Percentiles rank a stretch among this genome's conserved stretches.
Evolutionary conservation across 495 filamentous ascomycete species (phyloP).

Genomic region (Achaetomiella virescens): DNA sequence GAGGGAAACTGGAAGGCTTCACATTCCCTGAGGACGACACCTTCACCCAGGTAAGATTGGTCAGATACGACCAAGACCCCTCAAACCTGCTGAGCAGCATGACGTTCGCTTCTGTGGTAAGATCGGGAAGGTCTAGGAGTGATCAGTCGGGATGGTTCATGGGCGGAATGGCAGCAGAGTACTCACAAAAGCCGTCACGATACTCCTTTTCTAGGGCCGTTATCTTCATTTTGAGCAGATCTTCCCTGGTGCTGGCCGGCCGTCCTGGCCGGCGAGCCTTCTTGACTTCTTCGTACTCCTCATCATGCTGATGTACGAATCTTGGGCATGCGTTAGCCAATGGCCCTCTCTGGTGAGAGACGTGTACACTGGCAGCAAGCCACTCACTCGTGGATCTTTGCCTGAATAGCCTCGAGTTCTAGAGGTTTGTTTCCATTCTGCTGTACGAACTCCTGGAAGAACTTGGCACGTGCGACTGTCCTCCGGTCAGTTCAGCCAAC

Average conservation of each 20-base stretch:
- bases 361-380: not conserved
- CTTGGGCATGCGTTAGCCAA: slow-evolving; percentile 33
- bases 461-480: slow-evolving; percentile 63
- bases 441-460: slow-evolving; percentile 58
- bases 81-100: slow-evolving; percentile 44
- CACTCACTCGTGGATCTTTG: slow-evolving; percentile 56
- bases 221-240: slow-evolving; percentile 65
- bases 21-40: slow-evolving; percentile 52
- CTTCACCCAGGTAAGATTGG: slow-evolving; percentile 52
- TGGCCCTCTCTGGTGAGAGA: not conserved
- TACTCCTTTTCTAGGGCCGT: slow-evolving; percentile 72
- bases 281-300: slow-evolving; percentile 67
- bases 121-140: slow-evolving; percentile 45
- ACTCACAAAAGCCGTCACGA: slow-evolving; percentile 69
- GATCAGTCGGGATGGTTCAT: slow-evolving; percentile 2
- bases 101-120: slow-evolving; percentile 41
- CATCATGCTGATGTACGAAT: slow-evolving; percentile 70
- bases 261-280: slow-evolving; percentile 73
- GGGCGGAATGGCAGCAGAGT: not conserved
- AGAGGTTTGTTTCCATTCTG: slow-evolving; percentile 50
- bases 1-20: slow-evolving; percentile 59
- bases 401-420: slow-evolving; percentile 51
- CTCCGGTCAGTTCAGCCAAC: not conserved
- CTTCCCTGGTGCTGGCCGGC: slow-evolving; percentile 70
- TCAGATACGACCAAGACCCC: slow-evolving; percentile 49